Percentiles rank a stretch among this genome's conserved stretches.
phyloP scores from a whole-genome alignment of 768 basidiomycete species.

The Hemileccinum rubropunctum region DNA sequence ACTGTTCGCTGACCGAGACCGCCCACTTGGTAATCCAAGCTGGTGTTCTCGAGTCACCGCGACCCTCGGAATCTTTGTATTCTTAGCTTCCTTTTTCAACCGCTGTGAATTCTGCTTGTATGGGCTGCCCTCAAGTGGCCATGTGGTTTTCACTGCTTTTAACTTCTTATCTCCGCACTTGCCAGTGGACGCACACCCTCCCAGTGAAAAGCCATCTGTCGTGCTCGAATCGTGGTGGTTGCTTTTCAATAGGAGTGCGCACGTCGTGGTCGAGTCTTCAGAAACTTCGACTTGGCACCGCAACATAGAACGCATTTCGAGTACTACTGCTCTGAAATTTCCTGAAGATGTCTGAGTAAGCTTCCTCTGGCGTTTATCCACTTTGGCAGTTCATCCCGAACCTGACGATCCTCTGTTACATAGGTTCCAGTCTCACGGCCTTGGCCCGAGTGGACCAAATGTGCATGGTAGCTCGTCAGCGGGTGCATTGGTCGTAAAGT shows the following conservation, averaged over 20 bases:
- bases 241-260: constrained; percentile 6
- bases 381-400: neutral
- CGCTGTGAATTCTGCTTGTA: neutral
- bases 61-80: no score
- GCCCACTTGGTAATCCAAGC: no score
- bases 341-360: constrained; percentile 1
- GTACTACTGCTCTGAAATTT: neutral
- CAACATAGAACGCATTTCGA: neutral
- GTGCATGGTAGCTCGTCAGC: neutral
- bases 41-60: no score
- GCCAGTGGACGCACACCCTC: neutral
- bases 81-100: neutral
- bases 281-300: no score
- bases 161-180: neutral
- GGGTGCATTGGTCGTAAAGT: neutral
- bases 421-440: neutral
- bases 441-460: neutral
- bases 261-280: neutral
- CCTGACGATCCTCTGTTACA: neutral
- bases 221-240: neutral
- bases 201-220: constrained; percentile 3
- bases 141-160: neutral
- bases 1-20: no score
- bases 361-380: neutral
- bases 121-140: constrained; percentile 4